phyloP scores from a whole-genome alignment of 2,329 filamentous ascomycete species.

The Epichloe brachyelytri region DNA sequence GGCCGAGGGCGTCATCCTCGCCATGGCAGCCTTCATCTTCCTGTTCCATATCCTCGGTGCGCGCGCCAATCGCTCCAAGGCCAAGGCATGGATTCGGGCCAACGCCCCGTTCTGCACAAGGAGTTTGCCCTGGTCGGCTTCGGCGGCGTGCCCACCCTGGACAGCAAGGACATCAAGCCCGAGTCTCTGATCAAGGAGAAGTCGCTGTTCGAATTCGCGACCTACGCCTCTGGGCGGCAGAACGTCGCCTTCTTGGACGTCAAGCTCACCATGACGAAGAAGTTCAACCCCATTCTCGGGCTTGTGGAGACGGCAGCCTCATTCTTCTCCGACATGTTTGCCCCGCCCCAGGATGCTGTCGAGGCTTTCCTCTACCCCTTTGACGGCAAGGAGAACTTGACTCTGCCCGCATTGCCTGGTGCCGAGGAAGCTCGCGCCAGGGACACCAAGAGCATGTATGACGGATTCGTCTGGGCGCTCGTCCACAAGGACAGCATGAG shows the following conservation, averaged over 20 bases:
- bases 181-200: slow-evolving; percentile 63
- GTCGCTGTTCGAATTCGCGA: slow-evolving; percentile 71
- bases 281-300: slow-evolving; percentile 64
- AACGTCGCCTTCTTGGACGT: slow-evolving; percentile 88
- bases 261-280: slow-evolving; percentile 67
- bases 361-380: slow-evolving; percentile 78
- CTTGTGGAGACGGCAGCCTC: slow-evolving; percentile 52
- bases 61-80: slow-evolving; percentile 65
- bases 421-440: slow-evolving; percentile 39
- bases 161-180: slow-evolving; percentile 24
- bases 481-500: slow-evolving; percentile 95
- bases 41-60: slow-evolving; percentile 72
- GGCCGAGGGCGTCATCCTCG: slow-evolving; percentile 71
- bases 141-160: slow-evolving; percentile 38
- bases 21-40: slow-evolving; percentile 61
- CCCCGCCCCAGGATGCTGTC: slow-evolving; percentile 55
- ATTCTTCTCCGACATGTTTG: slow-evolving; percentile 70
- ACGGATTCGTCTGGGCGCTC: slow-evolving; percentile 87
- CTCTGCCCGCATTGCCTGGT: slow-evolving; percentile 54
- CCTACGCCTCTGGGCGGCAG: slow-evolving; percentile 82
- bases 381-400: slow-evolving; percentile 75
- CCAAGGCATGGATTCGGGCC: slow-evolving; percentile 65
- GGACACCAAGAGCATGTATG: slow-evolving; percentile 57
- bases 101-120: slow-evolving; percentile 57
- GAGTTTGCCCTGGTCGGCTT: slow-evolving; percentile 89